A percentile compares a stretch with the other conserved stretches of the same genome.
Conservation (phyloP, 2,329 filamentous ascomycete genomes). For the Leptosphaerulina australis region DNA sequence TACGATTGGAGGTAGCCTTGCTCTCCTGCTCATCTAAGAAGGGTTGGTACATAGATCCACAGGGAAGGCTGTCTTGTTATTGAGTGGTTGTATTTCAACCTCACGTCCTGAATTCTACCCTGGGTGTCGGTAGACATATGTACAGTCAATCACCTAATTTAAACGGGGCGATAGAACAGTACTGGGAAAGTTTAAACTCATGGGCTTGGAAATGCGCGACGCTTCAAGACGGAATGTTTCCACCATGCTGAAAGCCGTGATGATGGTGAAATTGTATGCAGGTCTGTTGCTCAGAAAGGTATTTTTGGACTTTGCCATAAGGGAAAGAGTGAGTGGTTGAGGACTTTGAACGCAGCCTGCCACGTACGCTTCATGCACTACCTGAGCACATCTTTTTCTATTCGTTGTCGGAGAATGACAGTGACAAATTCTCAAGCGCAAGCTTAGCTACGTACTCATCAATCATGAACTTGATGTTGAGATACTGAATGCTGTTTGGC, state of each 20-base stretch:
- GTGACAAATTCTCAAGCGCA: constrained; percentile 22
- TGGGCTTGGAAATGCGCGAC: too few species aligned
- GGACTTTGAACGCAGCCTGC: background rate
- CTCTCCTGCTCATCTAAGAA: background rate
- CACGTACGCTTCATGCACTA: background rate
- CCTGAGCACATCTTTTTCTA: background rate
- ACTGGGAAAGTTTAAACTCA: too few species aligned
- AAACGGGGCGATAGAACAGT: too few species aligned
- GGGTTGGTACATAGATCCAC: background rate
- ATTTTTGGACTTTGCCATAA: too few species aligned
- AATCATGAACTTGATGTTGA: constrained; percentile 38
- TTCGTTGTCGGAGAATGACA: background rate
- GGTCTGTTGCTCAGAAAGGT: too few species aligned
- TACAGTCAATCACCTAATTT: too few species aligned
- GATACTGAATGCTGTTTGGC: constrained; percentile 37
- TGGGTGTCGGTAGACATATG: background rate
- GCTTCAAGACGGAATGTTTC: too few species aligned
- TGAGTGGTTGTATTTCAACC: background rate
- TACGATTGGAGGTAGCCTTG: background rate
- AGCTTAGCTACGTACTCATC: constrained; percentile 40
- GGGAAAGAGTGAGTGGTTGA: too few species aligned
- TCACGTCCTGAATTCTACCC: background rate
- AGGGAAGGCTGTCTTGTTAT: background rate
- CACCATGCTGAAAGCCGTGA: too few species aligned
- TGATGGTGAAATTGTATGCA: too few species aligned